Base-by-base conservation (phyloP, 768 basidiomycete genomes). In the Lentinula lateritia region DNA sequence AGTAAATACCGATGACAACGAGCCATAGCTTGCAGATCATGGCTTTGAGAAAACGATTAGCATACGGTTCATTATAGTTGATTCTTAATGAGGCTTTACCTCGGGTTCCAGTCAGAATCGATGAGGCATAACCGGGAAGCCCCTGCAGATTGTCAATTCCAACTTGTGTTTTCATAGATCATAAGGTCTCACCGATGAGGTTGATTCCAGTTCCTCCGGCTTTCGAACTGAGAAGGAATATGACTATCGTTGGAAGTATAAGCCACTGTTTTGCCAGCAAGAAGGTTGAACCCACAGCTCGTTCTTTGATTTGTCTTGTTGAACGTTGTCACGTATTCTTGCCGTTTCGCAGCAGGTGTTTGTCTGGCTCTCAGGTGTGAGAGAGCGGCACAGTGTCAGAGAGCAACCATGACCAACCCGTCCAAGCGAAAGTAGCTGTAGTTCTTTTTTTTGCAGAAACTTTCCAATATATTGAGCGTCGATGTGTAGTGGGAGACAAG, bases 11-110 rank as follows among this genome's bases (percentile, higher is more conserved):
- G 83, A 73, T 96, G 93, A 70, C 95, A 96, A 53, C 96, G 85
- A 56, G 95, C 96, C 96, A 98, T 98, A 1, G 97, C 89, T 73
- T 99, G 97, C 16, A 95, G 73, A 74, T 99, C 97, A 67, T 91
- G 91, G 67, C 90, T 93, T 60, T 20, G 38, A 43, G 23, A 16
- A 13, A 6, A 43, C 13, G 38, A 9, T 52, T 13, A 35, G 15
- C 18, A 10, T 15, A 34, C 15, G 6, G 16, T n/a, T n/a, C 16
- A 43, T 20, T 39, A 28, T 48, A 6, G 5, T 23, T 20, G 46
- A 16, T 48, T 6, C 46, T 48, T 28, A 3, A 7, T 28, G 6
- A 23, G 36, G 16, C n/a, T 70, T 55, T 54, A 86, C 88, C 91
- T 92, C 39, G 94, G 94, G 74, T 95, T 96, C 94, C 94, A 97